A percentile compares a stretch with the other conserved stretches of the same genome.
These are phyloP conservation scores for Teunomyces panamensis DNA, from an alignment of 805 yeast genomes.

Conservation along the genomic window DNA sequence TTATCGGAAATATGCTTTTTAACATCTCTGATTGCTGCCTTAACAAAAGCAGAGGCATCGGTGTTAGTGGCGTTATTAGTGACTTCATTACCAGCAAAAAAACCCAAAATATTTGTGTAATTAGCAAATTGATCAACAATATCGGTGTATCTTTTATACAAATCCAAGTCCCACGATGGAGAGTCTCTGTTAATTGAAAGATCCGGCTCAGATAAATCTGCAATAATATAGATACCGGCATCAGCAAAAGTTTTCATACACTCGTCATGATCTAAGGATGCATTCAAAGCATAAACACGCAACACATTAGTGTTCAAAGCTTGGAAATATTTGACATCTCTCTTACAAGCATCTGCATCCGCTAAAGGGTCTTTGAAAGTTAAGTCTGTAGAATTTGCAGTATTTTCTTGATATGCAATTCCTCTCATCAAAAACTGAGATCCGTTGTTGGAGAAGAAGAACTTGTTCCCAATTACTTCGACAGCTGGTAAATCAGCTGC, in stretches of 20 bases:
- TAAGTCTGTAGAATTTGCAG: slow-evolving; percentile 23
- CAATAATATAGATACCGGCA: slow-evolving; percentile 44
- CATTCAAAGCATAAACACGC: slow-evolving; percentile 42
- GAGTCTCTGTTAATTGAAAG: slow-evolving; percentile 69
- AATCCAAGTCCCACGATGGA: slow-evolving; percentile 74
- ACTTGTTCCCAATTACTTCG: slow-evolving; percentile 43
- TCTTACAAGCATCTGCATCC: slow-evolving; percentile 38
- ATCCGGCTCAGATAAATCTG: slow-evolving; percentile 63
- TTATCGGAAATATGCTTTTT: slow-evolving; percentile 67
- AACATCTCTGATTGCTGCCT: slow-evolving; percentile 92
- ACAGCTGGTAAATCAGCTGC: slow-evolving; percentile 23
- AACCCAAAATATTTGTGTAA: slow-evolving; percentile 83
- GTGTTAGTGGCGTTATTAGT: slow-evolving; percentile 81
- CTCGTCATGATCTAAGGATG: slow-evolving; percentile 34
- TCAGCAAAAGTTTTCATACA: slow-evolving; percentile 40
- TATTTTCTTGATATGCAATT: slow-evolving; percentile 43
- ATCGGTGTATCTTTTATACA: slow-evolving; percentile 71
- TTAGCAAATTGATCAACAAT: slow-evolving; percentile 79
- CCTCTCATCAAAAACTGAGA: slow-evolving; percentile 44
- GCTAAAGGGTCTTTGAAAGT: slow-evolving; percentile 39
- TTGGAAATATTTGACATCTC: slow-evolving; percentile 40
- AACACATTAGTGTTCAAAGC: slow-evolving; percentile 40
- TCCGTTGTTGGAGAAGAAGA: slow-evolving; percentile 40
- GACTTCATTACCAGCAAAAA: slow-evolving; percentile 98
- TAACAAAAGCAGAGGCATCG: slow-evolving; percentile 88